A percentile compares a stretch with the other conserved stretches of the same genome.
Evolutionary conservation across 495 filamentous ascomycete species (phyloP).

Genomic region (Hyaloscypha bicolor): DNA sequence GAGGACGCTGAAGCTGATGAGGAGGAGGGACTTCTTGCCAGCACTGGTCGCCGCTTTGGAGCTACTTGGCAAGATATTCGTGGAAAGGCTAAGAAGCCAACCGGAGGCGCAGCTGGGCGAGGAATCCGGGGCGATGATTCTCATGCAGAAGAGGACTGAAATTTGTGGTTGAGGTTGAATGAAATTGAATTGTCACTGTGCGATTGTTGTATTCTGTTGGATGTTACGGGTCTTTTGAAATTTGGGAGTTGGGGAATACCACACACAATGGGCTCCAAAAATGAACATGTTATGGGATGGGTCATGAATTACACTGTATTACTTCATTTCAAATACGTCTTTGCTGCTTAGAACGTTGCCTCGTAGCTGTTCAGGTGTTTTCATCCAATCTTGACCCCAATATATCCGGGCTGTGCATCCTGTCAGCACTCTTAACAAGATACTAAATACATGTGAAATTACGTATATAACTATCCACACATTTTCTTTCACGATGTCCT

Average conservation of each 20-base stretch:
- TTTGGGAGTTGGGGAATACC: conserved; percentile 16
- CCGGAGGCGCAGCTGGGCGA: conserved; percentile 17
- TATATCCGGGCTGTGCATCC: too few relatives aligned
- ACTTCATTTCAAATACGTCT: neutral
- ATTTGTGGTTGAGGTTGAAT: neutral
- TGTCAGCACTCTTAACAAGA: too few relatives aligned
- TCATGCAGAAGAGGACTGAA: conserved; percentile 17
- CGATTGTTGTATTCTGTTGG: neutral
- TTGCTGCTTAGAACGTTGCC: neutral
- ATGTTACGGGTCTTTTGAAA: neutral
- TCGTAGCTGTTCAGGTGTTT: neutral
- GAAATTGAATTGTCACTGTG: neutral
- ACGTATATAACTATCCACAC: too few relatives aligned
- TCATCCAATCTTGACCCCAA: too few relatives aligned
- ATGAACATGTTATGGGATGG: neutral
- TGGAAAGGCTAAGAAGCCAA: conserved; percentile 43
- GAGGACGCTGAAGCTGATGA: conserved; percentile 93
- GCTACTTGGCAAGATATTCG: conserved; percentile 90
- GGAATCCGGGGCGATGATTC: conserved; percentile 23
- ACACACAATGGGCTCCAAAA: conserved; percentile 1
- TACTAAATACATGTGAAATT: too few relatives aligned
- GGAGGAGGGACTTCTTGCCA: conserved; percentile 87
- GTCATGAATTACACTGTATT: neutral
- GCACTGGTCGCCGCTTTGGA: conserved; percentile 74
- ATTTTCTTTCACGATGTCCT: too few relatives aligned